Percentiles rank a stretch among this genome's conserved stretches.
phyloP scores from a whole-genome alignment of 164 flowering plant genomes.

The Amborella trichopoda region DNA sequence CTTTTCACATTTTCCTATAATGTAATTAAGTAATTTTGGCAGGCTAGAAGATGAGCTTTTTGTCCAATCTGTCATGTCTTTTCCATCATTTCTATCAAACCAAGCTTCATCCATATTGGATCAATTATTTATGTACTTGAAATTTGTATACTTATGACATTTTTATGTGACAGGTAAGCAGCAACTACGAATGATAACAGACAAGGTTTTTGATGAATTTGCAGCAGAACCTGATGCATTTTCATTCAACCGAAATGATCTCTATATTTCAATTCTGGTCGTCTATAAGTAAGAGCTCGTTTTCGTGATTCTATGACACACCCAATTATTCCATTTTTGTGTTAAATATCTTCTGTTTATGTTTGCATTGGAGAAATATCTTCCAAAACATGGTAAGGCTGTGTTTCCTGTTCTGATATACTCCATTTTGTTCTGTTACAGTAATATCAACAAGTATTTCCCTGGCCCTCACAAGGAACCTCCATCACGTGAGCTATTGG shows the following conservation, averaged over 20 bases:
- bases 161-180: too few species aligned
- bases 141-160: too few species aligned
- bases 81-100: too few species aligned
- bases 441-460: constrained; percentile 6
- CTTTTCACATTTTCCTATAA: too few species aligned
- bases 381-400: neutral
- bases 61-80: too few species aligned
- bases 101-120: too few species aligned
- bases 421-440: constrained; percentile 1
- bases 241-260: neutral
- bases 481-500: constrained; percentile 4
- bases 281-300: neutral
- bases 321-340: neutral
- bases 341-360: neutral
- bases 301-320: too few species aligned
- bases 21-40: too few species aligned
- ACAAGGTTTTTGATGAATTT: neutral
- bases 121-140: too few species aligned
- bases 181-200: neutral
- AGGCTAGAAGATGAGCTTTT: too few species aligned
- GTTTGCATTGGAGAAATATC: neutral
- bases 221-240: neutral
- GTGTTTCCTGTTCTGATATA: neutral
- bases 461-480: constrained; percentile 10
- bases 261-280: neutral